These are phyloP conservation scores for Neopestalotiopsis rosae DNA, from an alignment of 2,329 filamentous ascomycete genomes.

Conservation along the genomic window DNA sequence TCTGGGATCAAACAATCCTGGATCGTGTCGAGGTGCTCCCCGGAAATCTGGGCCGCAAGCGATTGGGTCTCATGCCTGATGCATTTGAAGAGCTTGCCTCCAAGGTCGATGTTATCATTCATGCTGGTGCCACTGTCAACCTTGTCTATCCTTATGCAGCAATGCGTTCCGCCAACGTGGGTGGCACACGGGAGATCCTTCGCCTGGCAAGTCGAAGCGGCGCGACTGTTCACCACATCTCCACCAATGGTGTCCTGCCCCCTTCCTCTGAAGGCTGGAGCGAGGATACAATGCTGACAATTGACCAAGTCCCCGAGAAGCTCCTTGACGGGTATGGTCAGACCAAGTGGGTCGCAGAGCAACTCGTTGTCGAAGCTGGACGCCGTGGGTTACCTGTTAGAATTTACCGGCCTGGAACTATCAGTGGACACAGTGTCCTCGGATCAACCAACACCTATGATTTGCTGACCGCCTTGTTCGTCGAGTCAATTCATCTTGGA, in stretches of 20 bases:
- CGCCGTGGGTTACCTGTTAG: conserved; percentile 72
- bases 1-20: conserved; percentile 79
- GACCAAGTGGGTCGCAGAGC: conserved; percentile 82
- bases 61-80: conserved; percentile 70
- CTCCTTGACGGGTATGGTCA: conserved; percentile 77
- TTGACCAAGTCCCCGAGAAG: conserved; percentile 72
- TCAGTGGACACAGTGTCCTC: conserved; percentile 76
- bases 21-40: conserved; percentile 79
- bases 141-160: conserved; percentile 83
- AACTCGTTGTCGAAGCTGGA: conserved; percentile 73
- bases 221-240: conserved; percentile 78
- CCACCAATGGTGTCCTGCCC: conserved; percentile 80
- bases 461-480: conserved; percentile 75
- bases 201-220: conserved; percentile 71
- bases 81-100: conserved; percentile 68
- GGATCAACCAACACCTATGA: conserved; percentile 82
- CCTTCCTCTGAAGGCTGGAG: conserved; percentile 73
- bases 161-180: conserved; percentile 74
- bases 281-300: conserved; percentile 69
- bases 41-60: conserved; percentile 72
- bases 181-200: conserved; percentile 78
- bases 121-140: conserved; percentile 80
- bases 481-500: conserved; percentile 78
- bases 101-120: conserved; percentile 75
- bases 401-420: conserved; percentile 77